A percentile compares a stretch with the other conserved stretches of the same genome.
Conservation (phyloP, 805 yeast species). For the Babjeviella inositovora region DNA sequence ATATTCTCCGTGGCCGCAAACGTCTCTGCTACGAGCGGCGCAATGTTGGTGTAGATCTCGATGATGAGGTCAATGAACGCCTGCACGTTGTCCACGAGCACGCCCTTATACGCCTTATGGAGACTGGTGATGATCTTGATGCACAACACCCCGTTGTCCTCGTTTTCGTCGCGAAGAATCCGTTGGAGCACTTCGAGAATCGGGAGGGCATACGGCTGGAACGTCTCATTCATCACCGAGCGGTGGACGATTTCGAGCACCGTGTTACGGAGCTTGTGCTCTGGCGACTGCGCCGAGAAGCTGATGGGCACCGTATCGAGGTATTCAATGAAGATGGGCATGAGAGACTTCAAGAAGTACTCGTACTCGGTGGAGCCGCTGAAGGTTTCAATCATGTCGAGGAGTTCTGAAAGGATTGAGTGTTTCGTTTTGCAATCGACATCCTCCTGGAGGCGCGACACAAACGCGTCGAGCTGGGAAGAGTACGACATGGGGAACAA, state of each 20-base stretch:
- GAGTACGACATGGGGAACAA: conserved; percentile 28
- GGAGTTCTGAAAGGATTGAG: conserved; percentile 60
- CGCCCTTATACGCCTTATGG: conserved; percentile 69
- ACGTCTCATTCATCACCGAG: conserved; percentile 67
- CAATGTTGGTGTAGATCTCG: conserved; percentile 67
- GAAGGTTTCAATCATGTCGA: conserved; percentile 77
- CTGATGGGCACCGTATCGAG: conserved; percentile 61
- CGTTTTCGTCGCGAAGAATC: conserved; percentile 66
- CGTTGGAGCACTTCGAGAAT: conserved; percentile 44
- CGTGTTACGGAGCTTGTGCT: conserved; percentile 64
- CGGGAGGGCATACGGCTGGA: conserved; percentile 50
- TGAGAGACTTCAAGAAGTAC: conserved; percentile 46
- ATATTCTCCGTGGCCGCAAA: conserved; percentile 34
- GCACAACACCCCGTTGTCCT: conserved; percentile 86
- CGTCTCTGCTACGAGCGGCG: conserved; percentile 52
- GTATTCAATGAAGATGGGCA: conserved; percentile 54
- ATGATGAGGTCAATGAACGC: conserved; percentile 66
- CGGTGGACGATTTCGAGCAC: conserved; percentile 70
- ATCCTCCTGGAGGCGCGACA: conserved; percentile 39
- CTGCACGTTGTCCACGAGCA: conserved; percentile 53
- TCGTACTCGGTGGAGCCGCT: conserved; percentile 74
- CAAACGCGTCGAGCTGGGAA: conserved; percentile 54
- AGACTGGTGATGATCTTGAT: conserved; percentile 76
- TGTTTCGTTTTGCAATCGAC: conserved; percentile 46
- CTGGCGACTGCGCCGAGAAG: conserved; percentile 47